phyloP scores from a whole-genome alignment of 257 asterid genomes.

The Solanum corneliomulleri region DNA sequence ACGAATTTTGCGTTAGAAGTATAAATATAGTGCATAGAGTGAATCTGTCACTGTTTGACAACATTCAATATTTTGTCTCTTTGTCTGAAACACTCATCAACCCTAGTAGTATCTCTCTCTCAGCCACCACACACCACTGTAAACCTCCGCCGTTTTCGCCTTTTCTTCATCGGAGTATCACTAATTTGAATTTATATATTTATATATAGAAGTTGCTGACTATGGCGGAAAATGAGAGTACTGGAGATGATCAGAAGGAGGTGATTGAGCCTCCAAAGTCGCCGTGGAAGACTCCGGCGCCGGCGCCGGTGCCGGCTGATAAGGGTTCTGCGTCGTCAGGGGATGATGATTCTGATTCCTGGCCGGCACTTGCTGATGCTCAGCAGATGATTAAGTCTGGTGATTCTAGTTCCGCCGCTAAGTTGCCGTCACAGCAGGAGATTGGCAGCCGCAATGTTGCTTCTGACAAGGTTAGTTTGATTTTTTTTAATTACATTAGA shows the following conservation, averaged over 20 bases:
- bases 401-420: slow-evolving; percentile 17
- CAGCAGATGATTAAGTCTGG: slow-evolving; percentile 34
- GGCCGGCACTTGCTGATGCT: slow-evolving; percentile 76
- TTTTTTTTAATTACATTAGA: background rate
- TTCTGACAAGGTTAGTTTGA: slow-evolving; percentile 26
- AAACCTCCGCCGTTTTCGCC: background rate
- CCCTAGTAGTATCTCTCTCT: slow-evolving; percentile 1
- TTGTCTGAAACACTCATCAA: slow-evolving; percentile 1
- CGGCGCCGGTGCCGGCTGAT: background rate
- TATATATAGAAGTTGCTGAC: background rate
- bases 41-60: background rate
- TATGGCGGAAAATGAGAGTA: slow-evolving; percentile 47
- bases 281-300: slow-evolving; percentile 63
- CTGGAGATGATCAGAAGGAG: slow-evolving; percentile 34
- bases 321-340: slow-evolving; percentile 27
- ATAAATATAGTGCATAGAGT: background rate
- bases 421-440: slow-evolving; percentile 16
- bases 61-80: background rate
- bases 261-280: slow-evolving; percentile 47
- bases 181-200: background rate
- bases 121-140: background rate
- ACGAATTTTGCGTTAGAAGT: background rate
- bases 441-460: slow-evolving; percentile 9
- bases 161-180: background rate
- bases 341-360: slow-evolving; percentile 55